Conservation (phyloP, 140 eudicot genomes). For the Stevia rebaudiana region DNA sequence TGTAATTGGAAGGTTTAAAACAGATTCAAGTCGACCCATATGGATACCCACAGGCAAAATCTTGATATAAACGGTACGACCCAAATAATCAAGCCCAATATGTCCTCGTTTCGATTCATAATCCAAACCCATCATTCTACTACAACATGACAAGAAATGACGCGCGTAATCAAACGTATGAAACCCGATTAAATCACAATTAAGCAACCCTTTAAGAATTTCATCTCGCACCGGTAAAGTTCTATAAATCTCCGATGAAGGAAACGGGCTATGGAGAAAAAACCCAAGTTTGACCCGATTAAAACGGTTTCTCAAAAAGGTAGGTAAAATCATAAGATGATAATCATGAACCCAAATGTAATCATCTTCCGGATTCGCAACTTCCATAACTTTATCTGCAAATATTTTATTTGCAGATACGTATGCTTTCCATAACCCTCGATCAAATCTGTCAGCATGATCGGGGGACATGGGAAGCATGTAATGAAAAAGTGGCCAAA, state of each 20-base stretch:
- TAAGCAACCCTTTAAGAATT: constrained; percentile 66
- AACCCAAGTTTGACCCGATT: constrained; percentile 75
- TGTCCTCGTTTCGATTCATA: constrained; percentile 84
- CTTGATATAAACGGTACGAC: constrained; percentile 76
- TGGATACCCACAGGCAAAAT: constrained; percentile 82
- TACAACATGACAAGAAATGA: constrained; percentile 84
- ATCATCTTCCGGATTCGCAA: constrained; percentile 85
- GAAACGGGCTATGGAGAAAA: constrained; percentile 91
- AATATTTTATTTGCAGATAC: constrained; percentile 77
- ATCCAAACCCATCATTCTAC: constrained; percentile 79
- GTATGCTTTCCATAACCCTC: constrained; percentile 77
- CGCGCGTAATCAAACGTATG: constrained; percentile 91
- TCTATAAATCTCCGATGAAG: constrained; percentile 77
- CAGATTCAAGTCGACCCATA: constrained; percentile 70
- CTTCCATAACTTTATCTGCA: constrained; percentile 85
- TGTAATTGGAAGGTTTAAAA: constrained; percentile 59
- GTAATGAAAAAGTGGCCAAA: constrained; percentile 94
- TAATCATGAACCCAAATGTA: constrained; percentile 86
- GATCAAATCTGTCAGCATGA: constrained; percentile 73
- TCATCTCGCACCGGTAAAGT: constrained; percentile 84
- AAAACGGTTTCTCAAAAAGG: constrained; percentile 63
- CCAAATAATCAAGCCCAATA: constrained; percentile 80
- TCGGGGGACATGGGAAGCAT: constrained; percentile 83
- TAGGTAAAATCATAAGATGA: constrained; percentile 88
- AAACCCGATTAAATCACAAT: constrained; percentile 78